Evolutionary conservation across 805 yeast genomes (phyloP), one percentile per base, ranked within the genome.

Genomic region (Cyberlindnera americana): DNA sequence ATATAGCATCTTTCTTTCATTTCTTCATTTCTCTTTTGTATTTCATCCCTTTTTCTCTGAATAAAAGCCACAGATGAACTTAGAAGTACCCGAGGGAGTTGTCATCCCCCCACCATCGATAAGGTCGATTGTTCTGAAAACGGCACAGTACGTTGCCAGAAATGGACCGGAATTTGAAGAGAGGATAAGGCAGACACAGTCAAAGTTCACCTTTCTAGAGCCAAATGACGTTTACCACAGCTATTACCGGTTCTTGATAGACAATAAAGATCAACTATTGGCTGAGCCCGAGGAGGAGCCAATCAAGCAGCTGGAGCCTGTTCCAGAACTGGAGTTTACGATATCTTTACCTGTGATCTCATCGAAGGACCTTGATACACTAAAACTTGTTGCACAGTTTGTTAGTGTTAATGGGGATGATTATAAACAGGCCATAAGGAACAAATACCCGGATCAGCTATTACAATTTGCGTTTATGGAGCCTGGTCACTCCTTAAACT

Each of bases 371-470:
- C 61, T 83, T 19, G 83, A 82, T 19, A 67, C 83, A 10, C 72
- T 91, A 30, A 83, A 85, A 56, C 53, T 78, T 3, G 77, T 90
- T 1, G 96, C 97, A 0, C 69, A 77, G 38, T 78, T 73, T 51
- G 76, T 76, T 1, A 85, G 88, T 1, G 56, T 67, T 14, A 79
- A 85, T 53, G 86, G 86, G 1, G 61, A 62, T 2, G 56, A 53
- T 11, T 72, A 74, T 40, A 57, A 74, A 16, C 54, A 60, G 3
- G 55, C 61, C 3, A 68, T 81, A 24, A 58, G 66, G 47, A 60
- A 56, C 28, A 53, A 57, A 17, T 53, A 56, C 25, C 38, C 45
- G 11, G 65, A 64, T 0, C 62, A 70, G 29, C 59, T 70, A 19
- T 65, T 70, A 3, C 87, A 82, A 53, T 85, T 85, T 61, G 86